Base-by-base conservation (phyloP, 1,284 basidiomycete species). In the Trichosporon asahii region DNA sequence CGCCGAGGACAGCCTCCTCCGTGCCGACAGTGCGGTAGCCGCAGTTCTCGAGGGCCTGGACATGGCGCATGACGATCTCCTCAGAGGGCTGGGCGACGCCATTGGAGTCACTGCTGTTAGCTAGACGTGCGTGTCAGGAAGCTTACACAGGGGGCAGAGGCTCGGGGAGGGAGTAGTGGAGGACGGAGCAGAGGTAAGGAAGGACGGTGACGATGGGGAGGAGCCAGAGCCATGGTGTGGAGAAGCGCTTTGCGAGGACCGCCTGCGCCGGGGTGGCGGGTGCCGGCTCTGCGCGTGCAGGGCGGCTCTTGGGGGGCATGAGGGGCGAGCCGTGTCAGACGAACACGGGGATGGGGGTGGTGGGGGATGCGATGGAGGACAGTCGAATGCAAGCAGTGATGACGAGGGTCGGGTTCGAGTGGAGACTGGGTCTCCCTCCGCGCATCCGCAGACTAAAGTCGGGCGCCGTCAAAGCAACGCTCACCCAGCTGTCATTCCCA, bases 11-110 rank as follows among this genome's bases (percentile, higher is more conserved):
- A 83, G 98, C 94, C 80, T 98, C 92, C 53, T 87, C 86, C 0
- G 95, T 96, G 0, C 96, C 96, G 18, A 97, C 93, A 0, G 93
- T 96, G 55, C 96, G 88, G 84, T 90, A 98, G 3, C 95, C 95
- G 70, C 96, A 93, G 35, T 89, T 89, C 79, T 95, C 93, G 44
- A 76, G 80, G 5, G 75, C 80, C 53, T 70, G 68, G 55, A 84
- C 79, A 63, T 84, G 83, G 0, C 27, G 37, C n/a, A 82, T 67
- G 7, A 82, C 78, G 18, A 79, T 74, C 57, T 74, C 69, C 68
- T 84, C 83, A 23, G 79, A 79, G 1, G 77, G 74, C 65, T 81
- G 79, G 0, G 79, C 75, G 5, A 67, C 65, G 14, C 78, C 79
- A 23, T 68, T 33, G 2, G 64, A 71, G 49, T 79, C 77, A n/a